Conservation (phyloP, 225 moss, liverwort and hornwort species). For the Marchantia polymorpha region DNA sequence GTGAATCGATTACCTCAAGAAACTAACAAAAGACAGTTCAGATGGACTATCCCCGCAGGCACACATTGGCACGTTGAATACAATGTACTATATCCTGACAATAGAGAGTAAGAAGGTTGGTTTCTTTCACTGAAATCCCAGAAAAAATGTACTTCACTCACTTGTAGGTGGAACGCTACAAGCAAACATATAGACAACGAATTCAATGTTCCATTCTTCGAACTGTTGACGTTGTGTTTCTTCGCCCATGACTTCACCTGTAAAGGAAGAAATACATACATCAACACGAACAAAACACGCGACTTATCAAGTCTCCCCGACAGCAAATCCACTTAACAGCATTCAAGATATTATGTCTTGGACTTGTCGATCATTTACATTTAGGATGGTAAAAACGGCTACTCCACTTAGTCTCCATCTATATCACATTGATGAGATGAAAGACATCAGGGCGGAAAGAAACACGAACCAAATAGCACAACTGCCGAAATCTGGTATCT, state of each 20-base stretch:
- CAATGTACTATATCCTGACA: too few relatives aligned
- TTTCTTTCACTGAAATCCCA: not conserved
- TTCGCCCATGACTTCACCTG: constrained; percentile 99
- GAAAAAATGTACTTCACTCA: constrained; percentile 11
- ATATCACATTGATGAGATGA: not conserved
- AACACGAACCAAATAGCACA: constrained; percentile 82
- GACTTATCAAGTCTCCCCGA: too few relatives aligned
- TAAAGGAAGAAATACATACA: not conserved
- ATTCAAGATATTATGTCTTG: too few relatives aligned
- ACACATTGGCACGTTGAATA: too few relatives aligned
- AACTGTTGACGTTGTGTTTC: constrained; percentile 81
- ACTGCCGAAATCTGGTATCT: constrained; percentile 79
- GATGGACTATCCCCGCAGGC: not conserved
- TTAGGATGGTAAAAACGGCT: too few relatives aligned
- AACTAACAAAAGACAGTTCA: not conserved
- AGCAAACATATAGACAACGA: constrained; percentile 88
- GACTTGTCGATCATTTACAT: too few relatives aligned
- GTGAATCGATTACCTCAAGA: constrained; percentile 23
- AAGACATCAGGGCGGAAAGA: not conserved
- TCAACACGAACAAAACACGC: too few relatives aligned
- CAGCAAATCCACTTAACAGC: too few relatives aligned
- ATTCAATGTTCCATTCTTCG: constrained; percentile 91
- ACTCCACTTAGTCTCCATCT: too few relatives aligned
- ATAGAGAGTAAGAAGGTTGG: too few relatives aligned
- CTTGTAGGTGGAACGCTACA: constrained; percentile 91